Evolutionary conservation across 106 monocot species (phyloP), one percentile per base, ranked within the genome.

Genomic region (Apostasia ramifera): DNA sequence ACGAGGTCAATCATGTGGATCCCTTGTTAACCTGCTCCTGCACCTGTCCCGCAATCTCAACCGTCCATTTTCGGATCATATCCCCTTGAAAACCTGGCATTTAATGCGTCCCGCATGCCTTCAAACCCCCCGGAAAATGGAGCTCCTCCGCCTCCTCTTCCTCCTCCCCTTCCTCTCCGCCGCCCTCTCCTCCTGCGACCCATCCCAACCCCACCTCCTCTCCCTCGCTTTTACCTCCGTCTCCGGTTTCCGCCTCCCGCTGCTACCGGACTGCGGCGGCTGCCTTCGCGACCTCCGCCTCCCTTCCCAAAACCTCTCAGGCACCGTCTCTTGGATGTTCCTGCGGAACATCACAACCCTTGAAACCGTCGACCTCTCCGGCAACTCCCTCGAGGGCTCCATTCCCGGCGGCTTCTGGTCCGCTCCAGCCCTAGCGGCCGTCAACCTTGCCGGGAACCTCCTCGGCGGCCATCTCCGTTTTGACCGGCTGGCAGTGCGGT

Each of bases 401-500:
- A 71, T 92, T 70, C 86, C 95, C 9, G 74, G 77, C 1, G 3
- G 66, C 38, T 85, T 97, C 81, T 97, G 82, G 86, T 76, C 82
- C 57, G 41, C 80, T 61, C 71, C 81, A 9, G 46, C 75, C 40
- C 86, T 97, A 73, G n/a, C 57, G 42, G 57, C 68, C 5, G 69
- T 97, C 69, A 79, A 89, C 52, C 82, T 97, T 61, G 66, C 92
- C 54, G 40, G n/a, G 38, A 97, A 97, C 72, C 72, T 12, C 47
- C 81, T 97, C 37, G 92, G 95, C 9, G 95, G 95, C 2, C 45
- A 82, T 1, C 86, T 97, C 74, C 77, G 84, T 9, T 72, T 79
- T 65, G 55, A 40, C 51, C 41, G 14, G 26, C 26, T 26, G 26
- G 26, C 26, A 26, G 26, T 26, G 26, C 26, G 26, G 44, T 8